Evolutionary conservation across 768 basidiomycete genomes (phyloP).

Genomic region (Rhodocollybia butyracea): DNA sequence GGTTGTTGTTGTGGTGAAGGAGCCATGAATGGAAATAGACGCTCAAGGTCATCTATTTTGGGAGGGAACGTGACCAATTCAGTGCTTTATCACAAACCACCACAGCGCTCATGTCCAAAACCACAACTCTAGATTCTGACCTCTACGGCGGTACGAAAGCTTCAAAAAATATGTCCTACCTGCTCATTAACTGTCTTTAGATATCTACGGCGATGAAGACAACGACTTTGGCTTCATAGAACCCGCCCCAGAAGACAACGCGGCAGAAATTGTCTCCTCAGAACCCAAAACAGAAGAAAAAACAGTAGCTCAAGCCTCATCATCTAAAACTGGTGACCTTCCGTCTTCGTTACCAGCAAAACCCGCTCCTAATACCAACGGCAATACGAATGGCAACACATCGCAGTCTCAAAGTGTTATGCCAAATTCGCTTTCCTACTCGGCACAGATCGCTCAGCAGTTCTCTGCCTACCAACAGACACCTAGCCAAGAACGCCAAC

Average conservation of each 20-base stretch:
- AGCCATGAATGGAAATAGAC: background rate
- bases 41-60: background rate
- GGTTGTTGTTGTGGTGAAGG: conserved; percentile 29
- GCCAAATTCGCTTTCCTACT: conserved; percentile 37
- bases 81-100: background rate
- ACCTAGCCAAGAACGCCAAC: conserved; percentile 61
- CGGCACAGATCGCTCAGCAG: conserved; percentile 63
- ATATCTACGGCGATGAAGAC: conserved; percentile 8
- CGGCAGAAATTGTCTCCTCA: background rate
- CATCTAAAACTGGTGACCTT: background rate
- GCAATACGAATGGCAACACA: too few species aligned
- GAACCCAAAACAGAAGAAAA: background rate
- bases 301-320: background rate
- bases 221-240: conserved; percentile 8
- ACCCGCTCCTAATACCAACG: background rate
- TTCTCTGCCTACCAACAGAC: conserved; percentile 64
- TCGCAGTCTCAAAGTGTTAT: too few species aligned
- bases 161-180: background rate
- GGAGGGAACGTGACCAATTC: background rate
- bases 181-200: background rate
- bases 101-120: conserved; percentile 2
- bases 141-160: background rate
- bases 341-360: conserved; percentile 6
- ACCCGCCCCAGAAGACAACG: background rate
- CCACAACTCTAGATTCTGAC: conserved; percentile 4